Conservation (phyloP, 1,139 yeast species). For the Yarrowia galli region DNA sequence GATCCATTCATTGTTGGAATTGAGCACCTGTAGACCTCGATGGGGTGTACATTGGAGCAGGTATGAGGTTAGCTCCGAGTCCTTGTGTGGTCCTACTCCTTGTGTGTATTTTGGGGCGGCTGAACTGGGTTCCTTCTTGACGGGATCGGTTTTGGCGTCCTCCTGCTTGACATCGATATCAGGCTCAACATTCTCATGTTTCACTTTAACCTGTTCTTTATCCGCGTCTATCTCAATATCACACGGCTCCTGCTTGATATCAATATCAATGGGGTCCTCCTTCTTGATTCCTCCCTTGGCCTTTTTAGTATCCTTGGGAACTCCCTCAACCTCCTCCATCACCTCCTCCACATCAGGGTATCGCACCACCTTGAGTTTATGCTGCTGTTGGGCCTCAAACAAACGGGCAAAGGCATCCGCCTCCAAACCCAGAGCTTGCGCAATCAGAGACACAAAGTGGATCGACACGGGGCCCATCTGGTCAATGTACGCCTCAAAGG, state of each 20-base stretch:
- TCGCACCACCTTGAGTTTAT: slow-evolving; percentile 35
- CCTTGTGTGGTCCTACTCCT: slow-evolving; percentile 55
- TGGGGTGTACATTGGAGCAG: slow-evolving; percentile 46
- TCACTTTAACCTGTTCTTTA: slow-evolving; percentile 42
- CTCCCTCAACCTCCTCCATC: slow-evolving; percentile 42
- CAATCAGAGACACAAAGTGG: slow-evolving; percentile 38
- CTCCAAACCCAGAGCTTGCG: slow-evolving; percentile 42
- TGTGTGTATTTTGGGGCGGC: slow-evolving; percentile 42
- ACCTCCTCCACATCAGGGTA: slow-evolving; percentile 31
- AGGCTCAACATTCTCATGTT: slow-evolving; percentile 43
- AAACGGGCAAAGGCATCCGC: slow-evolving; percentile 17
- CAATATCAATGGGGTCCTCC: slow-evolving; percentile 42
- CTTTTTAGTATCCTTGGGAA: slow-evolving; percentile 42
- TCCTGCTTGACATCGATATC: slow-evolving; percentile 46
- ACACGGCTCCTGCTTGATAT: slow-evolving; percentile 44
- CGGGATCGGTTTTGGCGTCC: slow-evolving; percentile 9
- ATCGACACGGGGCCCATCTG: slow-evolving; percentile 28
- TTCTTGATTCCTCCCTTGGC: slow-evolving; percentile 40
- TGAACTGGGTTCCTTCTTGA: not conserved
- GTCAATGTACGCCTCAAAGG: slow-evolving; percentile 29
- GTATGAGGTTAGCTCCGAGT: slow-evolving; percentile 52
- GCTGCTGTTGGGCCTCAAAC: slow-evolving; percentile 25
- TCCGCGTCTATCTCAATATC: slow-evolving; percentile 23
- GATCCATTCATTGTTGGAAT: slow-evolving; percentile 48
- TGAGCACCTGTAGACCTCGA: slow-evolving; percentile 51